phyloP scores from a whole-genome alignment of 2,329 filamentous ascomycete species.

The Rutstroemia sp. region DNA sequence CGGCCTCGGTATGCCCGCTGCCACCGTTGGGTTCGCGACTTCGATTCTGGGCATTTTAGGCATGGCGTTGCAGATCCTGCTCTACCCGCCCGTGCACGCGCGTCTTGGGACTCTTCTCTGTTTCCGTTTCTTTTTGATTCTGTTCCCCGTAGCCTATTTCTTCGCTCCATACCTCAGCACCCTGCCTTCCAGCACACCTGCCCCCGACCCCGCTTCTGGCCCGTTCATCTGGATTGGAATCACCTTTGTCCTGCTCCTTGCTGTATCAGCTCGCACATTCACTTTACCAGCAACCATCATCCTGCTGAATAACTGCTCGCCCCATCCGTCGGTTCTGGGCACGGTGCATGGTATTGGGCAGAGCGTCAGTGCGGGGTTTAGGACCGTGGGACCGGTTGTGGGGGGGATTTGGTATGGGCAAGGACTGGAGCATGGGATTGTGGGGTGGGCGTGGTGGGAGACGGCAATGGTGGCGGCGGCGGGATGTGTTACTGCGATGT shows the following conservation, averaged over 20 bases:
- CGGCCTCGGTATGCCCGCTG: conserved; percentile 59
- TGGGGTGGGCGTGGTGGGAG: conserved; percentile 51
- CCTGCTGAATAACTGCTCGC: conserved; percentile 51
- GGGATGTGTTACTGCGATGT: not conserved
- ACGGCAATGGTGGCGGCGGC: conserved; percentile 9
- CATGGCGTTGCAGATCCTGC: conserved; percentile 58
- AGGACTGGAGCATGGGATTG: conserved; percentile 44
- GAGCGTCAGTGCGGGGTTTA: conserved; percentile 44
- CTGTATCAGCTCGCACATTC: conserved; percentile 53
- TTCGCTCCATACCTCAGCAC: conserved; percentile 61
- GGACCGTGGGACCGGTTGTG: conserved; percentile 48
- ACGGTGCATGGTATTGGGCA: conserved; percentile 53
- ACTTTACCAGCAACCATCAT: conserved; percentile 51
- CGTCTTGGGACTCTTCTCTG: conserved; percentile 58
- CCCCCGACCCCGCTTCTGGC: conserved; percentile 34
- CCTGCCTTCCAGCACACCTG: conserved; percentile 25
- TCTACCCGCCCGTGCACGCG: conserved; percentile 59
- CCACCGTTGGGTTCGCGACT: conserved; percentile 60
- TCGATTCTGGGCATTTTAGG: conserved; percentile 63
- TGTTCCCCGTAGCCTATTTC: conserved; percentile 62
- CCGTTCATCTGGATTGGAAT: conserved; percentile 50
- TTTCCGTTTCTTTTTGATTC: conserved; percentile 56
- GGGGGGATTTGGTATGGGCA: conserved; percentile 46
- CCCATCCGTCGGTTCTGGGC: conserved; percentile 47
- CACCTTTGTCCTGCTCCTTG: conserved; percentile 43